Base-by-base conservation (phyloP, 2,329 filamentous ascomycete genomes). In the Sporothrix brunneoviolacea region DNA sequence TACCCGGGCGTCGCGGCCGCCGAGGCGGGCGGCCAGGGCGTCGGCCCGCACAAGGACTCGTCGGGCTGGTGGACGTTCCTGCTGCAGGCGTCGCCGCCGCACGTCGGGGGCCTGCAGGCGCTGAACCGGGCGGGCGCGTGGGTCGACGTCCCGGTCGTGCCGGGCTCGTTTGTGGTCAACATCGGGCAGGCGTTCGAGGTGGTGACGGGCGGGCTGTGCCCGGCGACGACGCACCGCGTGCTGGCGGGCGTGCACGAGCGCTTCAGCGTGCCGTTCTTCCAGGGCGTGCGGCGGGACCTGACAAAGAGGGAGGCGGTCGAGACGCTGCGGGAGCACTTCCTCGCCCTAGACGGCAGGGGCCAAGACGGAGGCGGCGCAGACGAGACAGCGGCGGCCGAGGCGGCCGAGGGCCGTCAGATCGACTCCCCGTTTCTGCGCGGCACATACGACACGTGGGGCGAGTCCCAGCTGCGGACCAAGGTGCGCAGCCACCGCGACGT, bases 61-160 rank as follows among this genome's bases (percentile, higher is more conserved):
- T 81, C 77, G 0, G 79, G 79, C 4, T 83, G 78, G 77, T 79
- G 80, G 67, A 83, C 80, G 0, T 83, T 84, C 54, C 70, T 84
- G 4, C 71, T 80, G 1, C 81, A 84, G 60, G 75, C 79, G 7
- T 78, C 75, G 0, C 70, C 73, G 3, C 72, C 76, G 4, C 64
- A 70, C 9, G 65, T 73, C 2, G 60, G 69, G 35, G 73, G 77
- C 0, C 64, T 80, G 0, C 73, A 80, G 57, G 75, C 73, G 1
- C 68, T 81, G 15, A 73, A 73, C 52, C 66, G 68, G 36, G 58
- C 59, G 0, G 74, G 73, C 1, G 54, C 60, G 2, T 80, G 77
- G 78, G 62, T 80, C 19, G 65, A 74, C 32, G 75, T 74, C 6
- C 71, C 71, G 0, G 69, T 68, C 0, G 60, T 79, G 1, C 63